Evolutionary conservation across 2,329 filamentous ascomycete species (phyloP).

Genomic region (Alternaria ventricosa): DNA sequence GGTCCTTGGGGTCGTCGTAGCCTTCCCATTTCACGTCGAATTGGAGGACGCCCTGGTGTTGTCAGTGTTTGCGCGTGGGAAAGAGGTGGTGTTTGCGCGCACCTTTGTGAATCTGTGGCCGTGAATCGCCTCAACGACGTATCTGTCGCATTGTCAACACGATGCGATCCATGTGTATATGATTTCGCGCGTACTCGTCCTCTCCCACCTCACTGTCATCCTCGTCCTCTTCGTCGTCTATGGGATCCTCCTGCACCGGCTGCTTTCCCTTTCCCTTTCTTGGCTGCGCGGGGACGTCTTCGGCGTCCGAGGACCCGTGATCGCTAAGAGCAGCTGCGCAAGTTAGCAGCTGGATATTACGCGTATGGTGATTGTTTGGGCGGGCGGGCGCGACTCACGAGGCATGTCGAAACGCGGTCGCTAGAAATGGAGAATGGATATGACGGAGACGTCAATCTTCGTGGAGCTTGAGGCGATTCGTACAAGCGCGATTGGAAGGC

Average conservation of each 20-base stretch:
- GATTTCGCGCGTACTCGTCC: constrained; percentile 53
- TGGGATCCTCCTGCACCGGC: constrained; percentile 6
- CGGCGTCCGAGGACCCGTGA: constrained; percentile 45
- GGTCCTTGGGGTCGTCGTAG: constrained; percentile 71
- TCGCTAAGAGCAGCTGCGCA: constrained; percentile 50
- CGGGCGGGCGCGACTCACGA: constrained; percentile 36
- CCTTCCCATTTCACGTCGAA: constrained; percentile 85
- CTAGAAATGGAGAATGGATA: constrained; percentile 4
- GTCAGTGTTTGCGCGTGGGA: constrained; percentile 12
- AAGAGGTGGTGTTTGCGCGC: constrained; percentile 32
- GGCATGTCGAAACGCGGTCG: constrained; percentile 37
- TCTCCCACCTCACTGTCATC: constrained; percentile 45
- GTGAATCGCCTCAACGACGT: constrained; percentile 75
- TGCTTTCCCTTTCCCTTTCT: constrained; percentile 18
- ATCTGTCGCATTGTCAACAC: constrained; percentile 58
- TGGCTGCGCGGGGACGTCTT: constrained; percentile 35
- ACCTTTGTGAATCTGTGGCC: constrained; percentile 62
- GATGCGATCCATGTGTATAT: background rate
- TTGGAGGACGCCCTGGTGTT: constrained; percentile 40
- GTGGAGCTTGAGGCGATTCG: background rate
- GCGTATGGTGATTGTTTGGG: background rate
- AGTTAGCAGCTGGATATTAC: constrained; percentile 21
- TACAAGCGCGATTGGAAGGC: constrained; percentile 16
- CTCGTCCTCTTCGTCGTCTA: constrained; percentile 42
- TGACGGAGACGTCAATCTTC: background rate